Evolutionary conservation across 805 yeast genomes (phyloP), one percentile per base, ranked within the genome.

Genomic region (Yamadazyma insecticola): DNA sequence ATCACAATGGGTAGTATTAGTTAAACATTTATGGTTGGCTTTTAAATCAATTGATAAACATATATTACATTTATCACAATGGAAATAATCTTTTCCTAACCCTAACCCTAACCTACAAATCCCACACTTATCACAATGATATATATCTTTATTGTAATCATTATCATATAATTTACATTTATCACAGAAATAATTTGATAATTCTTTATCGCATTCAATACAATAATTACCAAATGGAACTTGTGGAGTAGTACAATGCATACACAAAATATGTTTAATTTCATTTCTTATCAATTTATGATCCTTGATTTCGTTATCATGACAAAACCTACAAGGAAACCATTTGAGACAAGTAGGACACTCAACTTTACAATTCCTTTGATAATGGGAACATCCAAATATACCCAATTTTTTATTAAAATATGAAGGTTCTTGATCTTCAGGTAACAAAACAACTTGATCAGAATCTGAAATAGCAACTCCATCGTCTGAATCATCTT

Each of bases 121-220:
- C 0, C 95, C 96, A 62, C 97, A 89, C 45, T 80, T 83, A 45
- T 79, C 85, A 55, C 97, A 89, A 53, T 89, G 97, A 50, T 88
- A 89, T 15, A 89, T 88, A 40, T 82, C 82, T 49, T 86, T 87
- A 25, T 69, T 61, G 6, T 75, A 64, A 50, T 86, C 92, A 50
- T 82, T 81, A 51, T 88, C 96, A 65, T 82, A 90, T 16, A 89
- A 67, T 37, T 76, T 80, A 61, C 97, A 89, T 29, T 66, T 73
- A 4, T 63, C 66, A 56, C 97, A 89, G 51, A 74, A 87, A 53
- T 90, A 88, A 33, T 72, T 63, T 22, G 95, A 86, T 52, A 89
- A 67, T 30, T 72, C 74, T 28, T 59, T 63, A 26, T 72, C 76
- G 60, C 97, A 89, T 38, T 72, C 66, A 19, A 67, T 63, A 50